Base-by-base conservation (phyloP, 768 basidiomycete genomes). In the Leccinum pellstonianum region DNA sequence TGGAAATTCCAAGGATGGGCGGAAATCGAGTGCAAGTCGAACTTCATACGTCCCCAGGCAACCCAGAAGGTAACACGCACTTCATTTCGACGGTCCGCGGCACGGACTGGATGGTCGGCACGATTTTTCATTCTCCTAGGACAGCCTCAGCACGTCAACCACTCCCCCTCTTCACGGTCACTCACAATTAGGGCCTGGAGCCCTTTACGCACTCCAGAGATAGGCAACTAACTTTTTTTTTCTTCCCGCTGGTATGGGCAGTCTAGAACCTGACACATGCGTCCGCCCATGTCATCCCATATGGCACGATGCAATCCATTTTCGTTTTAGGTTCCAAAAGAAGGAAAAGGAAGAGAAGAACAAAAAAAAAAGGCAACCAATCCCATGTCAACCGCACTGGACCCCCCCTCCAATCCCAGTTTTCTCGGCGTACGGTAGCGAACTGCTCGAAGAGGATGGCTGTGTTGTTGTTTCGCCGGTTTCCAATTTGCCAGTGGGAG, bases 381-480 rank as follows among this genome's bases (percentile, higher is more conserved):
- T 61, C 41, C 49, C 54, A 62, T 60, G 54, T 49, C 31, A 27
- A 56, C 62, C 58, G 38, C 50, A 51, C 37, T 61, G 54, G 47
- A 55, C 55, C 52, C 47, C 58, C 27, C 25, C 37, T 49, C 48
- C 55, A 43, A 52, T 49, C 47, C 23, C 37, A 29, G 43, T 38
- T 61, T 38, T 61, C 67, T 33, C 66, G 29, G 29, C 29, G 52
- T 46, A 25, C 48, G 58, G 54, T 49, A 46, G 60, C 59, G 14
- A 58, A 59, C 64, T 60, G 60, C 60, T 66, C 10, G 61, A 63
- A 66, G 55, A 58, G 48, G 67, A 60, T 56, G 60, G n/a, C 43
- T 11, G 43, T 55, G 52, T 56, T 60, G 61, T 53, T 48, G 61
- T 53, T 48, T 50, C 48, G 51, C 56, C 56, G n/a, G 55, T 54